These are phyloP conservation scores for Haematococcus lacustris DNA, from an alignment of 139 green algal genomes.

Conservation along the genomic window DNA sequence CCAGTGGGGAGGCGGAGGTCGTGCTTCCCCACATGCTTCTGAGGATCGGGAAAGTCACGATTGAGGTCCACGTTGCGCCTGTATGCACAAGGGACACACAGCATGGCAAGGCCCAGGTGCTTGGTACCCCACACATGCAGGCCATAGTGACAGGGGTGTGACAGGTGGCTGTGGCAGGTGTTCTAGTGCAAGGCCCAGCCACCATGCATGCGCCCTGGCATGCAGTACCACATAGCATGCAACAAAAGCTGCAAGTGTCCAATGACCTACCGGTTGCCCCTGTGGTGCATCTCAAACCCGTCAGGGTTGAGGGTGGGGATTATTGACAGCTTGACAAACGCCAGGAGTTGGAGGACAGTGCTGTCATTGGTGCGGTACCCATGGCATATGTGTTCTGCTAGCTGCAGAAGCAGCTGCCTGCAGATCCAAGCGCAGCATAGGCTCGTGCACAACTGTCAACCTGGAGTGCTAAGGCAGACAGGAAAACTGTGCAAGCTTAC, in stretches of 20 bases:
- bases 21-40: background rate
- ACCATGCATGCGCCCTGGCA: background rate
- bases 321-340: slow-evolving; percentile 57
- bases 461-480: too few relatives aligned
- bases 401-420: slow-evolving; percentile 52
- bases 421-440: too few relatives aligned
- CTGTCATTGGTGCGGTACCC: slow-evolving; percentile 31
- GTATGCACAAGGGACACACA: background rate
- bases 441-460: too few relatives aligned
- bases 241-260: slow-evolving; percentile 50
- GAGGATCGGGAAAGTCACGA: slow-evolving; percentile 83
- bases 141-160: background rate
- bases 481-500: too few relatives aligned
- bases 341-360: slow-evolving; percentile 41
- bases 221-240: background rate
- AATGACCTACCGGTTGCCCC: slow-evolving; percentile 53
- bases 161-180: background rate
- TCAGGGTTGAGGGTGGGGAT: slow-evolving; percentile 85
- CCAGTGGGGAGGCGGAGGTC: slow-evolving; percentile 25
- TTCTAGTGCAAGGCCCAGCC: background rate
- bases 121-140: background rate
- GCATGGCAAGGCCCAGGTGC: background rate
- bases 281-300: slow-evolving; percentile 52
- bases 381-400: slow-evolving; percentile 76
- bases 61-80: slow-evolving; percentile 73